These are phyloP conservation scores for Fusarium sacchari DNA, from an alignment of 2,329 filamentous ascomycete species.

Conservation along the genomic window DNA sequence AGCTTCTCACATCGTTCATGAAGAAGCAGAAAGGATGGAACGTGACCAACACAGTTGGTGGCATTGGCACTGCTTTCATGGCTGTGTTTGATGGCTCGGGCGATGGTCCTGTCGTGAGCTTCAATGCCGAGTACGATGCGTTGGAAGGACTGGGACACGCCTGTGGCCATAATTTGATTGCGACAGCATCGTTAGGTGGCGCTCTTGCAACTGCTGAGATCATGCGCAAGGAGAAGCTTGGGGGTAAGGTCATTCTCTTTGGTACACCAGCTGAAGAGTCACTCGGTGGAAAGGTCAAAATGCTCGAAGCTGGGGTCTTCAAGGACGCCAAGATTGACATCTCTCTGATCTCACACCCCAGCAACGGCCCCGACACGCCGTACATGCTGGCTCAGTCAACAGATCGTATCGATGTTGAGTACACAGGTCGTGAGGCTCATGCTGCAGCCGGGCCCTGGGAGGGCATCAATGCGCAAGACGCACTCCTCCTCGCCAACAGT, in stretches of 20 bases:
- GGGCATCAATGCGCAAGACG: slow-evolving; percentile 38
- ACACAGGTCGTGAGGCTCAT: slow-evolving; percentile 20
- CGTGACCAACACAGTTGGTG: slow-evolving; percentile 53
- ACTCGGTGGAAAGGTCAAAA: slow-evolving; percentile 34
- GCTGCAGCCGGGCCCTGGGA: slow-evolving; percentile 33
- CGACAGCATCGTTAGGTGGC: slow-evolving; percentile 25
- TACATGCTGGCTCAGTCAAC: slow-evolving; percentile 34
- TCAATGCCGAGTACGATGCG: slow-evolving; percentile 53
- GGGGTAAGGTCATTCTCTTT: slow-evolving; percentile 33
- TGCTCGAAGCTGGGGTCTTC: slow-evolving; percentile 33
- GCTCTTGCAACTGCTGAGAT: slow-evolving; percentile 31
- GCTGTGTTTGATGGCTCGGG: slow-evolving; percentile 53
- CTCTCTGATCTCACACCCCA: slow-evolving; percentile 35
- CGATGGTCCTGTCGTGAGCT: slow-evolving; percentile 52
- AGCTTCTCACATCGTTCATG: slow-evolving; percentile 52
- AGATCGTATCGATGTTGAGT: slow-evolving; percentile 32
- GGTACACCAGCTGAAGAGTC: slow-evolving; percentile 38
- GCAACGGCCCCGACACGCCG: slow-evolving; percentile 12
- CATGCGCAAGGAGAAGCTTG: slow-evolving; percentile 30
- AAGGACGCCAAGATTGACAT: slow-evolving; percentile 36
- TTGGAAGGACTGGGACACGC: slow-evolving; percentile 32
- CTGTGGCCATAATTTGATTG: slow-evolving; percentile 38
- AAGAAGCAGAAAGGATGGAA: slow-evolving; percentile 49
- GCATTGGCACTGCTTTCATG: slow-evolving; percentile 56
- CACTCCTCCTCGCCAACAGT: slow-evolving; percentile 32